phyloP scores from a whole-genome alignment of 1,139 yeast genomes.

The Sugiyamaella pinicola region DNA sequence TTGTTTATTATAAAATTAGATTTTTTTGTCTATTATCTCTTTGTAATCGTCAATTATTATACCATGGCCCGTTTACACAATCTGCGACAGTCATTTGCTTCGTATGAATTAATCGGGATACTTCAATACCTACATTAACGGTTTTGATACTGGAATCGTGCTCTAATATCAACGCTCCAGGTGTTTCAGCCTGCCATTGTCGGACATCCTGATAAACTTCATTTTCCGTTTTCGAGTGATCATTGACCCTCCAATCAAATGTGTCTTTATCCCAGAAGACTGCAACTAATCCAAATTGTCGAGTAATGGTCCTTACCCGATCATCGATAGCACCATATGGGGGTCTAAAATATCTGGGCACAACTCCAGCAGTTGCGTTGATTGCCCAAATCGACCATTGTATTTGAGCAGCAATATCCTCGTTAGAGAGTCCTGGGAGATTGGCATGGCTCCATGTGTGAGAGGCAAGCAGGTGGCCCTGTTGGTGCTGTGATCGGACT shows the following conservation, averaged over 20 bases:
- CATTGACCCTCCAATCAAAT: slow-evolving; percentile 78
- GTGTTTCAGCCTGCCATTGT: slow-evolving; percentile 49
- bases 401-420: slow-evolving; percentile 81
- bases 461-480: slow-evolving; percentile 80
- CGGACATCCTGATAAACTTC: slow-evolving; percentile 59
- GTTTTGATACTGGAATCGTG: slow-evolving; percentile 76
- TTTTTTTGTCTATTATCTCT: background rate
- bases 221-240: slow-evolving; percentile 47
- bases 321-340: slow-evolving; percentile 95
- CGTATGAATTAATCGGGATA: slow-evolving; percentile 54
- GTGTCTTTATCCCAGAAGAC: slow-evolving; percentile 93
- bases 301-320: slow-evolving; percentile 73
- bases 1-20: background rate
- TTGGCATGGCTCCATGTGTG: slow-evolving; percentile 95
- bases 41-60: slow-evolving; percentile 38
- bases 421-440: slow-evolving; percentile 74
- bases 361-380: slow-evolving; percentile 87
- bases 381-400: slow-evolving; percentile 98
- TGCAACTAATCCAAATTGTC: slow-evolving; percentile 84
- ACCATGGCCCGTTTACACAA: slow-evolving; percentile 66
- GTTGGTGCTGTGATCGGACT: slow-evolving; percentile 55
- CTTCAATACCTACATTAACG: slow-evolving; percentile 66
- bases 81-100: slow-evolving; percentile 78
- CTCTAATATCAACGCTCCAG: slow-evolving; percentile 72
- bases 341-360: slow-evolving; percentile 95